Conservation (phyloP, 139 green algal species). For the Closterium sp. region DNA sequence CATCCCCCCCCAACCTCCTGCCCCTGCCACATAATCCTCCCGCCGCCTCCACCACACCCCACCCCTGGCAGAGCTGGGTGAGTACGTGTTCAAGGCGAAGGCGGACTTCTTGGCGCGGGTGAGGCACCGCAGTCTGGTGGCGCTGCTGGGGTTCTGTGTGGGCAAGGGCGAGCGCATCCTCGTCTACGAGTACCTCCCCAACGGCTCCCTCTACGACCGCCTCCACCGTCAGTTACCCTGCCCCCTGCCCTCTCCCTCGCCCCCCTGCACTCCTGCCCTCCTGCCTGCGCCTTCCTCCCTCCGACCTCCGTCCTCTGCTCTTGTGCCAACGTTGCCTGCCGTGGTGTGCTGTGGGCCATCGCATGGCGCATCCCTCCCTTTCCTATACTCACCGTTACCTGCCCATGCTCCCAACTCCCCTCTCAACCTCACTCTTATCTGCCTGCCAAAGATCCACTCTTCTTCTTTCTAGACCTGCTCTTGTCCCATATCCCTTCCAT, state of each 20-base stretch:
- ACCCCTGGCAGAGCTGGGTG: not conserved
- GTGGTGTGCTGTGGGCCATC: too few relatives aligned
- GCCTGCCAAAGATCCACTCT: not conserved
- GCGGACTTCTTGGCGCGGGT: constrained; percentile 2
- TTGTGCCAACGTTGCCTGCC: too few relatives aligned
- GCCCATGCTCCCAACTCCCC: too few relatives aligned
- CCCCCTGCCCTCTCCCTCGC: not conserved
- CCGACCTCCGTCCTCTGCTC: too few relatives aligned
- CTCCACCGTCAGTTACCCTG: constrained; percentile 17
- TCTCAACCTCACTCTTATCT: not conserved
- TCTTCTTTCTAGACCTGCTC: not conserved
- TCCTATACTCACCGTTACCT: too few relatives aligned
- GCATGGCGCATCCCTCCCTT: too few relatives aligned
- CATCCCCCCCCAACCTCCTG: too few relatives aligned
- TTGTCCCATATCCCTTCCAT: not conserved
- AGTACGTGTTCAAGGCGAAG: constrained; percentile 4
- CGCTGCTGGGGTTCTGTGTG: constrained; percentile 35
- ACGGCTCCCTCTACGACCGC: constrained; percentile 40
- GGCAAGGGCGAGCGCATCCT: constrained; percentile 17
- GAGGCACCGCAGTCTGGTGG: constrained; percentile 16
- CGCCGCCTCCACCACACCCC: too few relatives aligned
- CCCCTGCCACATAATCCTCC: too few relatives aligned
- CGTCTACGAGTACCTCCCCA: constrained; percentile 38
- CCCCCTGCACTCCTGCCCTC: not conserved
- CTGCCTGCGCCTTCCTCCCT: not conserved